Percentiles rank a stretch among this genome's conserved stretches.
These are phyloP conservation scores for Dioszegia aurantiaca DNA, from an alignment of 768 basidiomycete genomes.

Conservation along the genomic window DNA sequence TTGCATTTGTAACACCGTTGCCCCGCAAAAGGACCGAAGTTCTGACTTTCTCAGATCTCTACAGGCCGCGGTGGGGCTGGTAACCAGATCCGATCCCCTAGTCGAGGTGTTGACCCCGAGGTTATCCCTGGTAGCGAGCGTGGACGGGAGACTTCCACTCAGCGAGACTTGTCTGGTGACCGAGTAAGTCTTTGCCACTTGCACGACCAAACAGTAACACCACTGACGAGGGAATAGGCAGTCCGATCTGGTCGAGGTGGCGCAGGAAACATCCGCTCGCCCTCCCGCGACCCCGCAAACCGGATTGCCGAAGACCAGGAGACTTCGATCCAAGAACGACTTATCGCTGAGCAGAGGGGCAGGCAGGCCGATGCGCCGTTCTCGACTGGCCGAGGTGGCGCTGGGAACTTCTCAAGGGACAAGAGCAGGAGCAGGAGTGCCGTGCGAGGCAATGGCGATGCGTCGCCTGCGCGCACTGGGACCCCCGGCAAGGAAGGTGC, in stretches of 20 bases:
- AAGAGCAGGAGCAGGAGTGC: conserved; percentile 32
- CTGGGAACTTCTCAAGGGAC: conserved; percentile 44
- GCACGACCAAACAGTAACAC: background rate
- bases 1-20: too few relatives aligned
- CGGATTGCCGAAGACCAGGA: conserved; percentile 34
- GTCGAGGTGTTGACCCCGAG: conserved; percentile 35
- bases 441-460: background rate
- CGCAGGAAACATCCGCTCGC: conserved; percentile 77
- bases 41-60: conserved; percentile 28
- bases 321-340: conserved; percentile 39
- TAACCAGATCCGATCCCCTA: conserved; percentile 45
- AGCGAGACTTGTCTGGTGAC: conserved; percentile 28
- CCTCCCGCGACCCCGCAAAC: conserved; percentile 59
- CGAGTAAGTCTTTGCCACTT: conserved; percentile 19
- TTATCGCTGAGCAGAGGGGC: conserved; percentile 41
- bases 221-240: conserved; percentile 42
- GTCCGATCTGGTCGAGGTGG: conserved; percentile 69
- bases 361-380: conserved; percentile 41
- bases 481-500: too few relatives aligned
- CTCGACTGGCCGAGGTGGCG: conserved; percentile 51
- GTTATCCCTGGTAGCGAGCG: conserved; percentile 36
- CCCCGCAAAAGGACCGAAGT: too few relatives aligned
- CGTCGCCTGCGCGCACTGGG: too few relatives aligned
- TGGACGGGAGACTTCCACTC: conserved; percentile 35
- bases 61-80: conserved; percentile 49